Evolutionary conservation across 257 asterid species (phyloP).

Genomic region (Gardenia jasminoides): DNA sequence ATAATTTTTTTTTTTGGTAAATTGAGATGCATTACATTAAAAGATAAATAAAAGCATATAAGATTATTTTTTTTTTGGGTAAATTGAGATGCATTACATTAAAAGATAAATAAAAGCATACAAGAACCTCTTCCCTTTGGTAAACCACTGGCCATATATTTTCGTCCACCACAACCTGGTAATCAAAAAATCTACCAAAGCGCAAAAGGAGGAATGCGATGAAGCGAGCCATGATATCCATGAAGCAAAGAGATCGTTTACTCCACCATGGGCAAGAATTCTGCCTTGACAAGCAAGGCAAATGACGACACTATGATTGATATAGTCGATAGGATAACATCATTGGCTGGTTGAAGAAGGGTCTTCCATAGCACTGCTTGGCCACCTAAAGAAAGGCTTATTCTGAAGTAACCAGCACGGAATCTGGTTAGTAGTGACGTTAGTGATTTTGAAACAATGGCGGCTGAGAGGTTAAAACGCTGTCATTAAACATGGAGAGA

Average conservation of each 20-base stretch:
- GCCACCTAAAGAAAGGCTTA: constrained; percentile 56
- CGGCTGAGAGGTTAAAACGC: not conserved
- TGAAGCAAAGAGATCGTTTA: constrained; percentile 66
- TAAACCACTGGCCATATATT: constrained; percentile 74
- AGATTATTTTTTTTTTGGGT: too few species aligned
- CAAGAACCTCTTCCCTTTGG: constrained; percentile 45
- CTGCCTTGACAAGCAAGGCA: constrained; percentile 36
- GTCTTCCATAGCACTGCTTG: constrained; percentile 71
- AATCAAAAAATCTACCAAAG: constrained; percentile 53
- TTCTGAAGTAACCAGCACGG: too few species aligned
- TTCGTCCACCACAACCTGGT: constrained; percentile 53
- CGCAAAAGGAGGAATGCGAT: constrained; percentile 56
- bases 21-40: too few species aligned
- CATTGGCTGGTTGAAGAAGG: constrained; percentile 39
- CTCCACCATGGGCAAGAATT: constrained; percentile 64
- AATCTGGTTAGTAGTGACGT: constrained; percentile 32
- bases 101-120: too few species aligned
- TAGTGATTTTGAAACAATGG: not conserved
- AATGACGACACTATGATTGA: constrained; percentile 41
- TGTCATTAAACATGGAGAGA: not conserved
- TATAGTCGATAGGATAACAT: constrained; percentile 18
- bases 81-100: too few species aligned
- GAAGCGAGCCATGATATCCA: constrained; percentile 75
- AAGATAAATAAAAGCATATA: too few species aligned
- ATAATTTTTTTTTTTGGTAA: too few species aligned